phyloP scores from a whole-genome alignment of 2,329 filamentous ascomycete species.

The Colletotrichum sp. region DNA sequence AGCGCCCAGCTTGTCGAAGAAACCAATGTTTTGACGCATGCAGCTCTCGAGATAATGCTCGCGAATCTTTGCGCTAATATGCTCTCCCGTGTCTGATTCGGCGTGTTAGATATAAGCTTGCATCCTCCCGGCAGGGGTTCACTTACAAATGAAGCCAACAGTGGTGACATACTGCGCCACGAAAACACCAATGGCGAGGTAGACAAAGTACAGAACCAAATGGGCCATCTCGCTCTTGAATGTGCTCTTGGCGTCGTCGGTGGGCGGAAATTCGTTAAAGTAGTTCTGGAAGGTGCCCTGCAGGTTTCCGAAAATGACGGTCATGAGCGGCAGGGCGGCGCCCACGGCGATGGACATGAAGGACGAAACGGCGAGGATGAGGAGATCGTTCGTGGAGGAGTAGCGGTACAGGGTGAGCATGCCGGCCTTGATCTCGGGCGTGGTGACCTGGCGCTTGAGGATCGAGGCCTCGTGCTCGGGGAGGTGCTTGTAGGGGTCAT shows the following conservation, averaged over 20 bases:
- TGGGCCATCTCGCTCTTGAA: conserved; percentile 67
- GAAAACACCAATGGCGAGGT: conserved; percentile 83
- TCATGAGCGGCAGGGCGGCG: conserved; percentile 80
- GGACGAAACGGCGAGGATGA: conserved; percentile 65
- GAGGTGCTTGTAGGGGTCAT: conserved; percentile 66
- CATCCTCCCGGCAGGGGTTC: neutral
- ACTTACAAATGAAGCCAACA: conserved; percentile 78
- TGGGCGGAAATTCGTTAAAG: conserved; percentile 41
- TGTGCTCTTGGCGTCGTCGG: conserved; percentile 45
- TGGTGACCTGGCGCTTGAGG: conserved; percentile 71
- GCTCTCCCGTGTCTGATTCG: conserved; percentile 69
- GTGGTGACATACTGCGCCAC: conserved; percentile 79
- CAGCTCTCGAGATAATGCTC: conserved; percentile 85
- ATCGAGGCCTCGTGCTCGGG: conserved; percentile 69
- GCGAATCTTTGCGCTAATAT: conserved; percentile 79
- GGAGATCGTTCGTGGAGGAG: conserved; percentile 66
- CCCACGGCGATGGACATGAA: conserved; percentile 74
- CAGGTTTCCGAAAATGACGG: conserved; percentile 79
- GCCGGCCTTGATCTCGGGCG: conserved; percentile 68
- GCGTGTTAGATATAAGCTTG: neutral
- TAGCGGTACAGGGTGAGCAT: conserved; percentile 73
- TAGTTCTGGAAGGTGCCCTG: conserved; percentile 74
- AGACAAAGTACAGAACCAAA: conserved; percentile 83
- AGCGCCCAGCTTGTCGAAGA: conserved; percentile 90
- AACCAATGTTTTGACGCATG: conserved; percentile 87